Percentiles rank a stretch among this genome's conserved stretches.
phyloP scores from a whole-genome alignment of 768 basidiomycete species.

The Trametes cinnabarina region DNA sequence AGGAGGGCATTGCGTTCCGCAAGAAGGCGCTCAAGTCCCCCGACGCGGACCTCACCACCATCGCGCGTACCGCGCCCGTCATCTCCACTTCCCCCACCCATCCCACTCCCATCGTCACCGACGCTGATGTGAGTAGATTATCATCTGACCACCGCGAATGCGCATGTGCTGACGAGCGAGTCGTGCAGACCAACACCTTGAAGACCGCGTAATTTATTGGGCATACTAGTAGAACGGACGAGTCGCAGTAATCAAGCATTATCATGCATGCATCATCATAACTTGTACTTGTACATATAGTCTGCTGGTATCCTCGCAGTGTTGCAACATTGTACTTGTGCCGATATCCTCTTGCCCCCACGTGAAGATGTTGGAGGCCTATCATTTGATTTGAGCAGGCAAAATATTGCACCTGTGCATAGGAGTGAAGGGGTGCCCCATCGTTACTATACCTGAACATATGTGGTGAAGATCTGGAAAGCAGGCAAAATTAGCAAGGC shows the following conservation, averaged over 20 bases:
- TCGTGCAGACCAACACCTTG: conserved; percentile 3
- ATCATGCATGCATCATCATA: background rate
- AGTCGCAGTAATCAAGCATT: background rate
- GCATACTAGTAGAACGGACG: conserved; percentile 1
- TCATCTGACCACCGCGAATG: background rate
- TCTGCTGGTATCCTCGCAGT: conserved; percentile 1
- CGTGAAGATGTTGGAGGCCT: no score
- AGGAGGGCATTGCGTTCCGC: conserved; percentile 64
- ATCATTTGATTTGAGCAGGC: no score
- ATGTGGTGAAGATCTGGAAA: no score
- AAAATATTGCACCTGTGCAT: no score
- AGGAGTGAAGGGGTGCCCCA: no score
- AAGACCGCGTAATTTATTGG: conserved; percentile 13
- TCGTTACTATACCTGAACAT: no score
- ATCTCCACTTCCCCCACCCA: conserved; percentile 47
- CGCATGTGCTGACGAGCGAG: conserved; percentile 1
- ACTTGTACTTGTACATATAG: conserved; percentile 7
- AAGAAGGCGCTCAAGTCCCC: conserved; percentile 62
- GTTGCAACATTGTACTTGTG: conserved; percentile 12
- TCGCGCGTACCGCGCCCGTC: conserved; percentile 81
- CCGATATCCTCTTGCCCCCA: background rate
- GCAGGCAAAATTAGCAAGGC: no score
- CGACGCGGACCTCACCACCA: conserved; percentile 64
- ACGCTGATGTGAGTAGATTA: conserved; percentile 27
- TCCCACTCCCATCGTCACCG: conserved; percentile 30